These are phyloP conservation scores for Isatis lusitanica DNA, from an alignment of 441 rosid genomes.

Conservation along the genomic window DNA sequence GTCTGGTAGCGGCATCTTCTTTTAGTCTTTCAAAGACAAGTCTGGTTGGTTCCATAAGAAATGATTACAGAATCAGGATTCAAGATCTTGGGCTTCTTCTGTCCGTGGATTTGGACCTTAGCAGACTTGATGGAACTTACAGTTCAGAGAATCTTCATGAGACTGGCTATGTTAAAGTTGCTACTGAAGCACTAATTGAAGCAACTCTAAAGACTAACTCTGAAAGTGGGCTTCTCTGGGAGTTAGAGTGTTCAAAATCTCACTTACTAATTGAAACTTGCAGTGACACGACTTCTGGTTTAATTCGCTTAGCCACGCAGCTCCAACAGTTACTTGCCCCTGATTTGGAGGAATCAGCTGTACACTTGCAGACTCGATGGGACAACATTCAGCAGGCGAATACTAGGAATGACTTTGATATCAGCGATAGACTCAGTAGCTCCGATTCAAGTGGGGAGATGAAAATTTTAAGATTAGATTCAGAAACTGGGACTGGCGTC, in stretches of 20 bases:
- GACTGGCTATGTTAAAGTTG: slow-evolving; percentile 86
- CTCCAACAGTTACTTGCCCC: slow-evolving; percentile 91
- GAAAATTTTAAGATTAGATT: slow-evolving; percentile 39
- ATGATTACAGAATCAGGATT: slow-evolving; percentile 61
- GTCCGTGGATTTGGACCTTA: slow-evolving; percentile 46
- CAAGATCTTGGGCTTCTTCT: slow-evolving; percentile 94
- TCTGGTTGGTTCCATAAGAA: slow-evolving; percentile 44
- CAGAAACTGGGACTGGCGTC: slow-evolving; percentile 37
- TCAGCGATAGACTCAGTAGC: slow-evolving; percentile 39
- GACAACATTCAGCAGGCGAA: slow-evolving; percentile 60
- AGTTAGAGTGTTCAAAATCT: slow-evolving; percentile 75
- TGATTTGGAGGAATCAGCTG: slow-evolving; percentile 84
- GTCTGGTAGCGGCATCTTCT: slow-evolving; percentile 91
- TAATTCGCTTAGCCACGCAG: slow-evolving; percentile 77
- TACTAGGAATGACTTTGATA: slow-evolving; percentile 42
- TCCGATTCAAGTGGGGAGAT: slow-evolving; percentile 47
- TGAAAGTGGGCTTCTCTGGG: slow-evolving; percentile 69
- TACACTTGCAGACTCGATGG: slow-evolving; percentile 91
- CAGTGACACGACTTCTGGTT: slow-evolving; percentile 80
- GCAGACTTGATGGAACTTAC: slow-evolving; percentile 57
- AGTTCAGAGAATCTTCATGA: slow-evolving; percentile 62
- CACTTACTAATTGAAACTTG: slow-evolving; percentile 77
- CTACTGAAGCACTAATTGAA: slow-evolving; percentile 68
- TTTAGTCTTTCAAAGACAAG: slow-evolving; percentile 56
- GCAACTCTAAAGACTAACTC: slow-evolving; percentile 63